Conservation (phyloP, 2,329 filamentous ascomycete genomes). For the Trichophyton mentagrophytes region DNA sequence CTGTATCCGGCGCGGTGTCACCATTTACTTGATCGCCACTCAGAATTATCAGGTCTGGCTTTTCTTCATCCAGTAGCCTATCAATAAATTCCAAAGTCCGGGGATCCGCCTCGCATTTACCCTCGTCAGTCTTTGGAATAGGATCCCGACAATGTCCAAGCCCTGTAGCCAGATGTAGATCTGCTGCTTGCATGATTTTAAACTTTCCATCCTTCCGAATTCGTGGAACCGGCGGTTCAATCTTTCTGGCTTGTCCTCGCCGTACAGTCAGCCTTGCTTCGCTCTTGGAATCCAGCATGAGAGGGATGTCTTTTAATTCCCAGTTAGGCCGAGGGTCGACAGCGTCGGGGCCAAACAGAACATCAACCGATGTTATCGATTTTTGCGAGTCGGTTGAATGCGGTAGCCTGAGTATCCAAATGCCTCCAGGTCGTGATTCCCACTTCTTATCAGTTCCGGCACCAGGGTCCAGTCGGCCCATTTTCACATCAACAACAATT, state of each 20-base stretch:
- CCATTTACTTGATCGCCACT: conserved; percentile 95
- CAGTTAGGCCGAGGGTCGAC: conserved; percentile 80
- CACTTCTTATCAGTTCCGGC: conserved; percentile 48
- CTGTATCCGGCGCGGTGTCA: conserved; percentile 78
- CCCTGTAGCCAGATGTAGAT: conserved; percentile 85
- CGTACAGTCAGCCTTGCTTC: conserved; percentile 67
- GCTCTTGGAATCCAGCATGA: conserved; percentile 52
- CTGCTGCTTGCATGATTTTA: conserved; percentile 94
- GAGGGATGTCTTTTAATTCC: conserved; percentile 60
- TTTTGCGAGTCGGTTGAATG: conserved; percentile 62
- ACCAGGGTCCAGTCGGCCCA: conserved; percentile 59
- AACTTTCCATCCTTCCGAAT: conserved; percentile 85
- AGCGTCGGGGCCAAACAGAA: conserved; percentile 81
- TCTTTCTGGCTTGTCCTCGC: conserved; percentile 52
- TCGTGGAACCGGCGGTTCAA: conserved; percentile 57
- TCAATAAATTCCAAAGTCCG: conserved; percentile 82
- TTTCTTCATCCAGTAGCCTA: conserved; percentile 76
- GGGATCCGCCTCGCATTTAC: conserved; percentile 76
- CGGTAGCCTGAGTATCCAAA: conserved; percentile 71
- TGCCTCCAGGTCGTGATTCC: conserved; percentile 62
- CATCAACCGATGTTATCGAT: conserved; percentile 68
- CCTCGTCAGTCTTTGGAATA: conserved; percentile 58
- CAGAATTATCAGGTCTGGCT: conserved; percentile 80
- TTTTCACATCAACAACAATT: conserved; percentile 65
- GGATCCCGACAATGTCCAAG: conserved; percentile 74